Base-by-base conservation (phyloP, 495 filamentous ascomycete species). In the Penicillium lividum region DNA sequence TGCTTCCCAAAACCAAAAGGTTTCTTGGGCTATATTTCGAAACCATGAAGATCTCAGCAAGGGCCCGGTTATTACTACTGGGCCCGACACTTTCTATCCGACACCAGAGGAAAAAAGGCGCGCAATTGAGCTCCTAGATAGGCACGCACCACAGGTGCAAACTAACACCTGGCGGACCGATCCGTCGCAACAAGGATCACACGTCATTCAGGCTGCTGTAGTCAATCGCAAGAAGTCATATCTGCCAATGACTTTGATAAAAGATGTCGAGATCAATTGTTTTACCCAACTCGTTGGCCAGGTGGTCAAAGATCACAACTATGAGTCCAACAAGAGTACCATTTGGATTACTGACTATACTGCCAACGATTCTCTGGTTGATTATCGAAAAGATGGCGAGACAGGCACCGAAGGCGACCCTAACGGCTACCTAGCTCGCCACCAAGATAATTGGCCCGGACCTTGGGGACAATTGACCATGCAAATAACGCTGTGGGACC, bases 341-440 rank as follows among this genome's bases (percentile, higher is more conserved):
- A 44, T 98, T 0, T 92, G 93, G 70, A 68, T 97, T 16, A 92
- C 90, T 0, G 94, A 98, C 69, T 98, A 96, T 71, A 96, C 93
- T 8, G 67, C 80, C 27, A 89, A 95, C 58, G 62, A 71, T 0
- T 55, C 63, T 31, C 82, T 98, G 22, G 84, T 79, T 45, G 71
- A 85, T 33, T 84, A 86, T 40, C 55, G 47, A 11, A 68, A 66
- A 22, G 80, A 78, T 28, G 60, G 73, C 51, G 67, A 63, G n/a
- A 43, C 53, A 8, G 76, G 69, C 5, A 65, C 61, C 18, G 76
- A 83, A 45, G 83, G 80, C 1, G 84, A 87, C 58, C 54, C 60
- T 4, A 80, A 66, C 55, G 76, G 75, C 34, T 85, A 86, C 56
- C 42, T 76, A 36, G 57, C 63, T 13, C 56, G 57, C 0, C 54